These are phyloP conservation scores for Sungouiozyma ichnusensis DNA, from an alignment of 805 yeast species.

Conservation along the genomic window DNA sequence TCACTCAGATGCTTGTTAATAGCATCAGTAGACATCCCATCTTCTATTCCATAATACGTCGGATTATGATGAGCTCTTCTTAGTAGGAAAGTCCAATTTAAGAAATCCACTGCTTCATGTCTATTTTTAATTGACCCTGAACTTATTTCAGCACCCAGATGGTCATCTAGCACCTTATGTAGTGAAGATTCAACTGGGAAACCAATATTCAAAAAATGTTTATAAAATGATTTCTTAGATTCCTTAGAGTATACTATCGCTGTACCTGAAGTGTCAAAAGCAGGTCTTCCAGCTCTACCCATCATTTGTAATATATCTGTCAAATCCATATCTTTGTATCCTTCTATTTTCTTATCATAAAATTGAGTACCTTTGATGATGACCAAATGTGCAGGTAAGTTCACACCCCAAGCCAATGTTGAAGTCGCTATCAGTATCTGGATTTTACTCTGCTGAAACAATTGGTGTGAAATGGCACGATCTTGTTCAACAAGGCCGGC, in stretches of 20 bases:
- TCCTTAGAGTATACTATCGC: slow-evolving; percentile 81
- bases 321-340: slow-evolving; percentile 84
- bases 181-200: slow-evolving; percentile 90
- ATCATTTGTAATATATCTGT: slow-evolving; percentile 95
- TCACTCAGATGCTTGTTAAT: slow-evolving; percentile 47
- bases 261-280: slow-evolving; percentile 84
- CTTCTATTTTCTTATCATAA: slow-evolving; percentile 89
- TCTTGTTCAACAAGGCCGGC: slow-evolving; percentile 93
- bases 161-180: slow-evolving; percentile 72
- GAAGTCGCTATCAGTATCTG: slow-evolving; percentile 92
- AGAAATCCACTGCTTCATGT: slow-evolving; percentile 90
- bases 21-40: slow-evolving; percentile 47
- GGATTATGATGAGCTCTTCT: slow-evolving; percentile 94
- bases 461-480: slow-evolving; percentile 75
- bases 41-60: slow-evolving; percentile 77
- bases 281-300: slow-evolving; percentile 99
- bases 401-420: slow-evolving; percentile 99
- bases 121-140: slow-evolving; percentile 86
- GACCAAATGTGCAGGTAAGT: slow-evolving; percentile 97
- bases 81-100: slow-evolving; percentile 88
- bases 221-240: slow-evolving; percentile 77
- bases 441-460: slow-evolving; percentile 75
- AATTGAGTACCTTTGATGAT: slow-evolving; percentile 95
- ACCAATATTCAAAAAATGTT: slow-evolving; percentile 80
- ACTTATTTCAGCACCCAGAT: slow-evolving; percentile 91